Base-by-base conservation (phyloP, 1,284 basidiomycete genomes). In the Ustilago curta region DNA sequence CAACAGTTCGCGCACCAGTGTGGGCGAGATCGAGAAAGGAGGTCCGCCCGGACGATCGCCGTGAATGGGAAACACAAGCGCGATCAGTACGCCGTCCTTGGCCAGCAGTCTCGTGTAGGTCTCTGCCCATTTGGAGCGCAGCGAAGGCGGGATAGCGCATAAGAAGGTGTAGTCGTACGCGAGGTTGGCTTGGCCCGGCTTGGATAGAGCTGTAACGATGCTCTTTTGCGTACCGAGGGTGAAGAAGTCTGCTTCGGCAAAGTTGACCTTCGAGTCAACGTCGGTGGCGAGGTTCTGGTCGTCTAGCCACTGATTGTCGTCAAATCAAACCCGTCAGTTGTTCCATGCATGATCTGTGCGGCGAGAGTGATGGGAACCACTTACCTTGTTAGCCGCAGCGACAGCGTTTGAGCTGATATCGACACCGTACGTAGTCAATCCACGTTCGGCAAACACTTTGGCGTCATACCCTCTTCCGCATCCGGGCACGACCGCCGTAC, bases 91-190 rank as follows among this genome's bases (percentile, higher is more conserved):
- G 3, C 55, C 78, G 12, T 65, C 71, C 49, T 70, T 72, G 21
- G 58, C 59, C 49, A 71, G 9, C n/a, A 75, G 47, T 4, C 73
- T 59, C 1, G 78, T 73, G 59, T 80, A 78, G 4, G 77, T 76
- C 59, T 78, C 60, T 3, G 74, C 76, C 78, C 78, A 80, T 4
- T 35, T 35, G 2, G 59, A 21, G 7, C 76, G 61, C 12, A 77
- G 67, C 14, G 65, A 44, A 12, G 78, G 78, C 3, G 74, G 78
- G 19, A 80, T 63, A 16, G 78, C 78, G 43, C 78, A 80, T 27
- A 80, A 56, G 61, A 80, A 80, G 4, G 78, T 80, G 52, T 80
- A 80, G 49, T 80, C 78, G 59, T 80, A 80, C 3, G 70, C 66
- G 12, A 80, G 59, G 9, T 31, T 51, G 14, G 32, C 65, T 11